A percentile compares a stretch with the other conserved stretches of the same genome.
phyloP scores from a whole-genome alignment of 2,329 filamentous ascomycete species.

The Paracoccidioides lutzii region DNA sequence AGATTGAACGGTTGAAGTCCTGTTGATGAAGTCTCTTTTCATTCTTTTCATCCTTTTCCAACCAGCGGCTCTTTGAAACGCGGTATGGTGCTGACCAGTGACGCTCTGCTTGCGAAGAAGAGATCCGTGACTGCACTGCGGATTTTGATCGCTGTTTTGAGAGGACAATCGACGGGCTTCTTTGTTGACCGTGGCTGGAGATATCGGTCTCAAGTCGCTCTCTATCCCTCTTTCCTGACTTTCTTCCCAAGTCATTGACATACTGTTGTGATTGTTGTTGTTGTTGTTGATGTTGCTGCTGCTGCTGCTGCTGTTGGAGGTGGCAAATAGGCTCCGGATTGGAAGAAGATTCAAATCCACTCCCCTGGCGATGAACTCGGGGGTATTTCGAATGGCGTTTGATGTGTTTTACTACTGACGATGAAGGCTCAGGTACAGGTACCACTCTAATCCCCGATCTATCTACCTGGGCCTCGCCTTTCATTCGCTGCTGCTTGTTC shows the following conservation, averaged over 20 bases:
- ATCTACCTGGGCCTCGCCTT: background rate
- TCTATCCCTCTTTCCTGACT: background rate
- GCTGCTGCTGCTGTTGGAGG: too few species aligned
- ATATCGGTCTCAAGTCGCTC: background rate
- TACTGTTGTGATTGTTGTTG: background rate
- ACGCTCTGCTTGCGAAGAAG: background rate
- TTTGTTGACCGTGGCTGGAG: background rate
- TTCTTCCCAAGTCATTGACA: background rate
- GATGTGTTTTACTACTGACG: background rate
- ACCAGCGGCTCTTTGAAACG: constrained; percentile 3
- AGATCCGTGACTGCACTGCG: background rate
- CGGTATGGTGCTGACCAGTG: background rate
- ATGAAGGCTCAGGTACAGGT: background rate
- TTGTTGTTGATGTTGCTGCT: background rate
- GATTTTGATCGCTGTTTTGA: background rate
- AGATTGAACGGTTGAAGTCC: background rate
- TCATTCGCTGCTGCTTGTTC: background rate
- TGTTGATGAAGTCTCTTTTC: background rate
- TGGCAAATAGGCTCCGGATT: background rate
- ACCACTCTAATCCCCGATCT: background rate
- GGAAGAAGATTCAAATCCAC: background rate
- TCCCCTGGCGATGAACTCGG: background rate
- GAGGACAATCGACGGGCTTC: background rate
- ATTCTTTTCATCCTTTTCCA: constrained; percentile 6
- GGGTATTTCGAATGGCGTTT: background rate